Base-by-base conservation (phyloP, 176 grass and related monocot species). In the Bothriochloa decipiens region DNA sequence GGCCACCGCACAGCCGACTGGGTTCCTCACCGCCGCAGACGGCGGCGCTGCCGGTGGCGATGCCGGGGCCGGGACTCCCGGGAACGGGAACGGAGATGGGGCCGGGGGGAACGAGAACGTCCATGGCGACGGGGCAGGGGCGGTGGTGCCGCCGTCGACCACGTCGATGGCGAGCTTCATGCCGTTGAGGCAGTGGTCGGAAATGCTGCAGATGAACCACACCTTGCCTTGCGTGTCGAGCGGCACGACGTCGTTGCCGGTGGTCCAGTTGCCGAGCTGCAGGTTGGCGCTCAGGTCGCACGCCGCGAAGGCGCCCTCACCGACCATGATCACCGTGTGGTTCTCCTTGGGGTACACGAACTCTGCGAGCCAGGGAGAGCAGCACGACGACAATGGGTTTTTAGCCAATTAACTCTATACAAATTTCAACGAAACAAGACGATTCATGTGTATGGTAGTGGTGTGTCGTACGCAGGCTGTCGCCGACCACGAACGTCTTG, bases 131-230 rank as follows among this genome's bases (percentile, higher is more conserved):
- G 69, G 47, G 11, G 52, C 17, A 0, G 52, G 7, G 18, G 52
- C 20, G 50, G 50, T 18, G 16, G 1, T 2, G 17, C 16, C 2
- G 17, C 1, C 2, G 52, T 20, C 52, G 70, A 58, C 53, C 4
- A 74, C 72, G 72, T 52, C 14, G 72, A 74, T 52, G 72, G 3
- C 72, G 72, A 74, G 72, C 26, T 74, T 74, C 72, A 74, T 74
- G 72, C 46, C 72, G 15, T 33, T 52, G 72, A 5, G 0, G 72
- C 72, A 74, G 46, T 74, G 72, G 15, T 8, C 0, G 3, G 15
- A 4, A 14, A 11, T 17, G 72, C 1, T 74, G 46, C 72, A 74
- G 45, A 52, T 52, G 72, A 74, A 74, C 72, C 72, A 81, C 65
- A 3, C 6, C 65, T 15, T 53, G 11, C 78, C 78, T 11, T 45